Conservation (phyloP, 2,329 filamentous ascomycete species). For the Hypomyces perniciosus region DNA sequence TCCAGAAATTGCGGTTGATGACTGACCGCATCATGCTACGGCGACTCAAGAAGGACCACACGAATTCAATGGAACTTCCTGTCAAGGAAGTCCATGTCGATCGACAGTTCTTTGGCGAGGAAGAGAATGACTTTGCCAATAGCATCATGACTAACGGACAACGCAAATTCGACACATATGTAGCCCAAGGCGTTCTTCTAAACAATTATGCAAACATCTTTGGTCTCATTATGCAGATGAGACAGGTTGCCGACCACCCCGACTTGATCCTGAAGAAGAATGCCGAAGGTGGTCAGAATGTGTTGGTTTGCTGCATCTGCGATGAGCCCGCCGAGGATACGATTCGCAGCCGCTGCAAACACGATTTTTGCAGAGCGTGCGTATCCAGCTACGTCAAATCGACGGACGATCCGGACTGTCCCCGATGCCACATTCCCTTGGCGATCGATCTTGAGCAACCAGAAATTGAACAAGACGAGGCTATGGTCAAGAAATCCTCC, state of each 20-base stretch:
- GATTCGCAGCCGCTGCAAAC: conserved; percentile 83
- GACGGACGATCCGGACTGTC: conserved; percentile 73
- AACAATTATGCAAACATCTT: conserved; percentile 99
- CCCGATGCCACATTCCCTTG: conserved; percentile 83
- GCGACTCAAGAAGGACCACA: conserved; percentile 89
- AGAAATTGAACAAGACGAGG: conserved; percentile 87
- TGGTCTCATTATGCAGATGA: conserved; percentile 98
- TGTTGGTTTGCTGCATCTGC: conserved; percentile 89
- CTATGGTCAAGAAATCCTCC: conserved; percentile 82
- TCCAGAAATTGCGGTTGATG: conserved; percentile 77
- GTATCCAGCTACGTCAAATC: conserved; percentile 59
- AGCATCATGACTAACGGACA: conserved; percentile 92
- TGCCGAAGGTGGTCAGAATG: conserved; percentile 77
- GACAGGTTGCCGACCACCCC: conserved; percentile 93
- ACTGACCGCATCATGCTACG: conserved; percentile 94
- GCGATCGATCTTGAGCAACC: conserved; percentile 92
- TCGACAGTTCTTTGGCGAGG: conserved; percentile 93
- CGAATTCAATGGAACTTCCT: conserved; percentile 90
- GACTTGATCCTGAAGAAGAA: conserved; percentile 90
- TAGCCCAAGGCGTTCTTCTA: conserved; percentile 85
- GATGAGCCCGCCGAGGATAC: conserved; percentile 95
- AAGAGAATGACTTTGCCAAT: conserved; percentile 89
- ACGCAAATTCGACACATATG: conserved; percentile 91
- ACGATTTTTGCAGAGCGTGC: conserved; percentile 56
- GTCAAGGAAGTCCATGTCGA: conserved; percentile 90